A percentile compares a stretch with the other conserved stretches of the same genome.
Conservation (phyloP, 371 early-diverging fungal species). For the Basidiobolus meristosporus region DNA sequence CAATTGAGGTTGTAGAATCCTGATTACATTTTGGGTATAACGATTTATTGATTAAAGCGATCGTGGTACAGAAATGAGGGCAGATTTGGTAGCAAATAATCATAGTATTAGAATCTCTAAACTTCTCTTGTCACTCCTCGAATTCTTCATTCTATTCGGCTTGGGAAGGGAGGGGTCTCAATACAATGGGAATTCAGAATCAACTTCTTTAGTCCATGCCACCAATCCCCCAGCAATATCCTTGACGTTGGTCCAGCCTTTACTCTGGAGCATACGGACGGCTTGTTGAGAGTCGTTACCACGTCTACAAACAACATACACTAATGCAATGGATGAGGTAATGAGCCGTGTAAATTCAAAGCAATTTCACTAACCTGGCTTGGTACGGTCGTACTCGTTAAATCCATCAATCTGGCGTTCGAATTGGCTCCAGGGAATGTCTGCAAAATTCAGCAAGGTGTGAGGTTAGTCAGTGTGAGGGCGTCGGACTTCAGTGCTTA, state of each 20-base stretch:
- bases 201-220: conserved; percentile 56
- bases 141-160: no score
- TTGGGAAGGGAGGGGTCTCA: no score
- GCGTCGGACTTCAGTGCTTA: not conserved
- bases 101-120: no score
- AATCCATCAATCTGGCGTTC: conserved; percentile 3
- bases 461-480: no score
- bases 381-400: conserved; percentile 5
- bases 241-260: conserved; percentile 20
- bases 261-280: conserved; percentile 29
- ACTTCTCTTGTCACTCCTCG: no score
- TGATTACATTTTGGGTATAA: no score
- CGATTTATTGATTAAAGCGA: no score
- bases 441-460: no score
- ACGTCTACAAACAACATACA: conserved; percentile 75
- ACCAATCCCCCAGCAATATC: conserved; percentile 74
- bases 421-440: conserved; percentile 12
- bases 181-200: conserved; percentile 67
- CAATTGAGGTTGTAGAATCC: no score
- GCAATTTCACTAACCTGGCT: conserved; percentile 12
- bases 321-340: conserved; percentile 11
- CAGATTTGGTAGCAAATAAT: no score
- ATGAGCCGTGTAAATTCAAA: not conserved
- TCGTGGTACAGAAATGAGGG: no score
- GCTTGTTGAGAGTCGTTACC: conserved; percentile 87